Conservation (phyloP, 208 protist genomes). For the Herpetomonas muscarum region DNA sequence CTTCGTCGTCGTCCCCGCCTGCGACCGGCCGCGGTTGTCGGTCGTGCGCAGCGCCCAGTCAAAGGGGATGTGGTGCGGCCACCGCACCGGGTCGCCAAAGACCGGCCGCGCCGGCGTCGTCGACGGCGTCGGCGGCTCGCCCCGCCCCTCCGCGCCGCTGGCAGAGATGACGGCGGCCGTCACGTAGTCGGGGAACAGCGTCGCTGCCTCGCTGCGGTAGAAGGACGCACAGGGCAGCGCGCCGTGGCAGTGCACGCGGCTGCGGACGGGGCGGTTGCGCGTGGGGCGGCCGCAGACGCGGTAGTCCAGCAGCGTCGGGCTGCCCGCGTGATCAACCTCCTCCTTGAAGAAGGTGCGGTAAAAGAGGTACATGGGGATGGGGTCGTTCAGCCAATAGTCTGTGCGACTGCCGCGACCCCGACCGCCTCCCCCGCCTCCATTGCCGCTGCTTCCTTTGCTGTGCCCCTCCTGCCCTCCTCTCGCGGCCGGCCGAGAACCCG, state of each 20-base stretch:
- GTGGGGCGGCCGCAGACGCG: slow-evolving; percentile 14
- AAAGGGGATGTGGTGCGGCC: slow-evolving; percentile 1
- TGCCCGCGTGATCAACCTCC: slow-evolving; percentile 18
- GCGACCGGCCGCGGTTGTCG: slow-evolving; percentile 71
- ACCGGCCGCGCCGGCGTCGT: neutral
- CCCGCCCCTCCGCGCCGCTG: neutral
- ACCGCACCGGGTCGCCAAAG: neutral
- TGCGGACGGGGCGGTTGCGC: slow-evolving; percentile 12
- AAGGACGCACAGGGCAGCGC: slow-evolving; percentile 45
- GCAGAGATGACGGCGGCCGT: slow-evolving; percentile 16
- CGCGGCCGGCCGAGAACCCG: too few species aligned
- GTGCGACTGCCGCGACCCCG: neutral
- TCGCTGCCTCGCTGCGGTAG: slow-evolving; percentile 23
- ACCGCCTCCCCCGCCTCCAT: neutral
- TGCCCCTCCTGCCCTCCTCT: too few species aligned
- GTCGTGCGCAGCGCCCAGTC: slow-evolving; percentile 45
- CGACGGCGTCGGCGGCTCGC: neutral
- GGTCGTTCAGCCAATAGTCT: slow-evolving; percentile 2
- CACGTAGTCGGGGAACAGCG: slow-evolving; percentile 26
- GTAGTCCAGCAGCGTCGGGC: slow-evolving; percentile 35
- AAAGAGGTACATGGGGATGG: slow-evolving; percentile 27
- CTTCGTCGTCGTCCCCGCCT: slow-evolving; percentile 59
- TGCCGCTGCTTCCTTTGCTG: neutral
- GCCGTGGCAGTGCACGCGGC: slow-evolving; percentile 42
- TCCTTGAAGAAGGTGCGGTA: slow-evolving; percentile 44